Evolutionary conservation across 345 rosid genomes (phyloP), one percentile per base, ranked within the genome.

Genomic region (Populus pruinosa): DNA sequence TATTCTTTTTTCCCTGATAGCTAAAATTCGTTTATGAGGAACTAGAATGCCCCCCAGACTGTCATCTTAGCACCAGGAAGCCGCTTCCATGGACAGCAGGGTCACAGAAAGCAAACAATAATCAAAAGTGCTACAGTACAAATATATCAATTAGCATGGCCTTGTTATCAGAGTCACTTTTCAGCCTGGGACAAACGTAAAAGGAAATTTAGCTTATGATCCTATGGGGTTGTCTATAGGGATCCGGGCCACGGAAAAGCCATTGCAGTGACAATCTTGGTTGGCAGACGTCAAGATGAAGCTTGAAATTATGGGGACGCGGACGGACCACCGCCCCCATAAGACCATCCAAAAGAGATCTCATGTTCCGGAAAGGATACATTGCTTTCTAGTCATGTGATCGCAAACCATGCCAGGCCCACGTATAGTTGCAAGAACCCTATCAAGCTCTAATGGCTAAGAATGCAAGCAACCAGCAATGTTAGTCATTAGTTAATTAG

Each of bases 311-410:
- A 82, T 69, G 76, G 79, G 67, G 70, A 73, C 17, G 72, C 65
- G 75, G 65, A 82, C 76, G 90, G 86, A 82, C 90, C 88, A 78
- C 81, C 72, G 68, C 70, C 82, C 74, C 75, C 59, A 71, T 74
- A 73, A 77, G 85, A 70, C 76, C 61, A 39, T 41, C 81, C 76
- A 81, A 77, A 35, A 82, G 78, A 73, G 74, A 85, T 78, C 82
- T 70, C 82, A 71, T 77, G 80, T 82, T 83, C 84, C 71, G 67
- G 74, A 84, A 63, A 84, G 31, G 80, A 80, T 81, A 74, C 87
- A 82, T 84, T 79, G 88, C 79, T 82, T 11, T 82, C 79, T 75
- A 74, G 86, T 75, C 87, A 84, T 84, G 83, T 87, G 82, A 82
- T 49, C 44, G 70, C 75, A 75, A 76, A 74, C 80, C 75, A 76